Evolutionary conservation across 1,139 yeast species (phyloP).

Genomic region (Lodderomyces elongisporus): DNA sequence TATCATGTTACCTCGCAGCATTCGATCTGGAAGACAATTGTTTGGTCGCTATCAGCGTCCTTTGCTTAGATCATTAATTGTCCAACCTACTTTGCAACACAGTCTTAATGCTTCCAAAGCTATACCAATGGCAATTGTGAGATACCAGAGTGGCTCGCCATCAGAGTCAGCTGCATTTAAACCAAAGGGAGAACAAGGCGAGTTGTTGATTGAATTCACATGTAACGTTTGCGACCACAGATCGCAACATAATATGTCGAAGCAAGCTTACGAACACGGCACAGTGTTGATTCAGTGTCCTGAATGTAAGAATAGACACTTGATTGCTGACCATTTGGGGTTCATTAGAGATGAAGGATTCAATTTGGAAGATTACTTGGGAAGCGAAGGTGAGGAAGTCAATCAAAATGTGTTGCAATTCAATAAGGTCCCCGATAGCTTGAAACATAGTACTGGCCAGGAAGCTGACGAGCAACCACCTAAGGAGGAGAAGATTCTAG

Average conservation of each 20-base stretch:
- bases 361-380: conserved; percentile 75
- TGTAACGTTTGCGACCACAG: conserved; percentile 84
- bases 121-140: too few relatives aligned
- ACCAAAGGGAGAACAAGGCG: conserved; percentile 6
- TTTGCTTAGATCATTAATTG: too few relatives aligned
- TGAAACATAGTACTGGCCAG: conserved; percentile 46
- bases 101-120: too few relatives aligned
- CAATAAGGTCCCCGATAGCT: conserved; percentile 68
- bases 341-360: conserved; percentile 73
- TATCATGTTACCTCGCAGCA: too few relatives aligned
- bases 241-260: conserved; percentile 82
- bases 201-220: conserved; percentile 80
- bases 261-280: conserved; percentile 85
- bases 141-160: conserved; percentile 2
- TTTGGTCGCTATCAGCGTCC: too few relatives aligned
- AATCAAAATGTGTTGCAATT: conserved; percentile 63
- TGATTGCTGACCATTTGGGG: conserved; percentile 87
- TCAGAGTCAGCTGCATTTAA: neutral
- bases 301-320: conserved; percentile 79
- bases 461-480: conserved; percentile 55
- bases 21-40: too few relatives aligned
- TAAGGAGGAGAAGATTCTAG: conserved; percentile 16
- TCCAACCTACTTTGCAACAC: too few relatives aligned
- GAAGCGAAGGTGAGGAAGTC: conserved; percentile 70
- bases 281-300: conserved; percentile 91